Base-by-base conservation (phyloP, 108 stramenopile species). In the Pelagomonas calceolata region DNA sequence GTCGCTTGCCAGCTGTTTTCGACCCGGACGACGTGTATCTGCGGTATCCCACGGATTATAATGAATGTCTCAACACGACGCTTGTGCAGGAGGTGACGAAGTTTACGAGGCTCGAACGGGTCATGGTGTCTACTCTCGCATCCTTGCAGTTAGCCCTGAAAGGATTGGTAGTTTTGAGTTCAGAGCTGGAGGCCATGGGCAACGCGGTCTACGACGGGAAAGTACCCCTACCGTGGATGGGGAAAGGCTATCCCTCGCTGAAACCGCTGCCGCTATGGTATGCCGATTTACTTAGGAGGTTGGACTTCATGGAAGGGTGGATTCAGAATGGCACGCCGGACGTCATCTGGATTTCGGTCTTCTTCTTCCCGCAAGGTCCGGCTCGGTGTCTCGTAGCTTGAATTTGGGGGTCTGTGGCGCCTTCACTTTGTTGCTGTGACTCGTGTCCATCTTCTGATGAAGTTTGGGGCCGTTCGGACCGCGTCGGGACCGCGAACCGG, bases 341-440 rank as follows among this genome's bases (percentile, higher is more conserved):
- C 30, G 72, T 72, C 18, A 85, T 84, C 67, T 88, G 87, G 87
- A 83, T 88, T 64, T 79, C 80, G 32, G 87, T 85, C 12, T 88
- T 88, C 69, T 88, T 86, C 78, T 88, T 88, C 64, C 87, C 85
- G 18, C 80, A 81, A 76, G 79, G n/a, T n/a, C n/a, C n/a, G n/a
- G n/a, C n/a, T n/a, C n/a, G n/a, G n/a, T n/a, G n/a, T n/a, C n/a
- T n/a, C n/a, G n/a, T n/a, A n/a, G n/a, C n/a, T n/a, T n/a, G n/a
- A n/a, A n/a, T n/a, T n/a, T n/a, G n/a, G n/a, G n/a, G n/a, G n/a
- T n/a, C n/a, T n/a, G n/a, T n/a, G n/a, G n/a, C n/a, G n/a, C n/a
- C n/a, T n/a, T n/a, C n/a, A n/a, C n/a, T n/a, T n/a, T n/a, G n/a
- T n/a, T n/a, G n/a, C n/a, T n/a, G n/a, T n/a, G n/a, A n/a, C n/a